Base-by-base conservation (phyloP, 495 filamentous ascomycete species). In the Aspergillus sparsus region DNA sequence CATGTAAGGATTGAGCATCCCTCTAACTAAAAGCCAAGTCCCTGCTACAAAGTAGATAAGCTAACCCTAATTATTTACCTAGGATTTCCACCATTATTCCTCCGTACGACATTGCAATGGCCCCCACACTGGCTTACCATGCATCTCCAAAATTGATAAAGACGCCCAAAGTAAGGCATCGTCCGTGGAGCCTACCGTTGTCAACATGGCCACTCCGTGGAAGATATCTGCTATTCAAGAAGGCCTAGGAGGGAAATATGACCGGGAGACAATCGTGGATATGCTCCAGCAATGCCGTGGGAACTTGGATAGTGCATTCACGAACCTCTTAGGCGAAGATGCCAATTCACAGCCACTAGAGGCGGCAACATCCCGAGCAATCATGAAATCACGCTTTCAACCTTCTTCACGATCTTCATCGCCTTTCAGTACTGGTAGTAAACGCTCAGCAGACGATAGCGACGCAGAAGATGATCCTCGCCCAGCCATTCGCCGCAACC, bases 11-110 rank as follows among this genome's bases (percentile, higher is more conserved):
- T 34, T 27, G 21, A 27, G 21, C 21, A 27, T 27, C 21, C 21
- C 21, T 27, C 21, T 1, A 3, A 27, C 21, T 27, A 27, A 27
- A 27, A 27, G 1, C 21, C 3, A 27, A 27, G 21, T 27, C 21
- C 21, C 21, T 3, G 21, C 21, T 3, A 27, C 21, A 27, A 27
- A 16, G n/a, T 21, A 47, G 15, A 42, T 57, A 49, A 16, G 6
- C 12, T 33, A 47, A 32, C 41, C 42, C 50, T 5, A 59, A 41
- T 31, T 21, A n/a, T 35, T 27, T 1, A 49, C 53, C 21, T 31
- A 68, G 66, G 66, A 68, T 53, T 91, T 85, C 75, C 85, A 91
- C 66, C 89, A 92, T 68, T 92, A 89, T 68, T 89, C 87, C 3
- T 90, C 89, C 1, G 83, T 91, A 59, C 83, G 87, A 53, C 83